Base-by-base conservation (phyloP, 2,329 filamentous ascomycete species). In the Aspergillus eucalypticola region DNA sequence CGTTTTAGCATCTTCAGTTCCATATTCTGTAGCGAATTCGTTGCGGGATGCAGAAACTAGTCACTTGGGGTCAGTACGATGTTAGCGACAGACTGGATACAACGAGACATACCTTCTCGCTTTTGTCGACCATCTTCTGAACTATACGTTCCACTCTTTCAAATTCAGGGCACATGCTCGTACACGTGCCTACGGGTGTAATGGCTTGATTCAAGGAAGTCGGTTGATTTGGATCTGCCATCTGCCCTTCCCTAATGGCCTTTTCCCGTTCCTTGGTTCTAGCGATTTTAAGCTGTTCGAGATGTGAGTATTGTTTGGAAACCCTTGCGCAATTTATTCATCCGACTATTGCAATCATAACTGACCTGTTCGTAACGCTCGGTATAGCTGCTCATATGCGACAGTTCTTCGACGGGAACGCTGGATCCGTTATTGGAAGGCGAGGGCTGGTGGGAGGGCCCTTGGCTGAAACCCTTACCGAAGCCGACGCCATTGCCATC, bases 141-240 rank as follows among this genome's bases (percentile, higher is more conserved):
- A 84, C 81, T 52, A 87, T 85, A 41, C 86, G 81, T 65, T 87
- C 82, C 46, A 87, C 82, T 46, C 86, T 76, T 74, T 89, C 86
- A 60, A 80, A 87, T 63, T 88, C 84, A 2, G 86, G 83, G 68
- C 86, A 89, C 85, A 88, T 88, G 64, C 84, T 83, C 41, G 80
- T 81, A 72, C 86, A 88, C 54, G 82, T 85, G 54, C 86, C 86
- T 5, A 86, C 81, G 0, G 84, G 81, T 19, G 84, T 87, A 67
- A 88, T 86, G 27, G 86, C 85, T 62, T 88, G 81, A 29, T 81
- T 80, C 60, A 88, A 76, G 23, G 79, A 80, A 56, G 83, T 85
- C n/a, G 84, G 84, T 67, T 84, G 84, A 60, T 86, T 82, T 5
- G 86, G 86, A 68, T 88, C 83, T 38, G 81, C 80, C 72, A 86